These are phyloP conservation scores for Mimosa pudica DNA, from an alignment of 306 rosid genomes.

Conservation along the genomic window DNA sequence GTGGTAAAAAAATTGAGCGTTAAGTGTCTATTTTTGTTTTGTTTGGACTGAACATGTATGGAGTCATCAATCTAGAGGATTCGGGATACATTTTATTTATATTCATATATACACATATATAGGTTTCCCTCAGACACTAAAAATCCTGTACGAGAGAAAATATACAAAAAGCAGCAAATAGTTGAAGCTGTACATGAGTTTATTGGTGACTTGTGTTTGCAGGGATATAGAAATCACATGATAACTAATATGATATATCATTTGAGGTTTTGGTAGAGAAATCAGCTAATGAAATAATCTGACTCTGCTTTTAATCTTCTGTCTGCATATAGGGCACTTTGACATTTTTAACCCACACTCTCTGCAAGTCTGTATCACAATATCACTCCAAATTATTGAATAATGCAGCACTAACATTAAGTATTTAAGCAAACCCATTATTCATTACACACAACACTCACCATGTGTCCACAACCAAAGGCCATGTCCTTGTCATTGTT, in stretches of 20 bases:
- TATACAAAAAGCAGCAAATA: background rate
- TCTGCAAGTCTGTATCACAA: background rate
- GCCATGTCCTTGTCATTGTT: conserved; percentile 10
- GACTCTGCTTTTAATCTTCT: background rate
- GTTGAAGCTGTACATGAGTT: background rate
- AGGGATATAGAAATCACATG: background rate
- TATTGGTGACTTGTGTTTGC: background rate
- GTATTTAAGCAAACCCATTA: background rate
- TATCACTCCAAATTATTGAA: background rate
- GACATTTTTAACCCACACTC: background rate
- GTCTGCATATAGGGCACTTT: background rate
- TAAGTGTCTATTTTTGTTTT: too few relatives aligned
- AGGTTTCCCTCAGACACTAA: background rate
- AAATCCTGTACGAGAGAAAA: background rate
- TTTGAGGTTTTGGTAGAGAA: background rate
- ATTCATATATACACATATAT: background rate
- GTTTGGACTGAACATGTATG: too few relatives aligned
- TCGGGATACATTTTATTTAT: too few relatives aligned
- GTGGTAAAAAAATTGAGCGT: too few relatives aligned
- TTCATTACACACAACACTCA: background rate
- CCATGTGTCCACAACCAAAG: conserved; percentile 8
- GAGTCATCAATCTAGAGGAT: too few relatives aligned
- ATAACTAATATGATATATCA: background rate
- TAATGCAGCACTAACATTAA: background rate
- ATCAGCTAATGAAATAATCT: background rate